These are phyloP conservation scores for Baudoinia panamericana DNA, from an alignment of 495 filamentous ascomycete genomes.

Conservation along the genomic window DNA sequence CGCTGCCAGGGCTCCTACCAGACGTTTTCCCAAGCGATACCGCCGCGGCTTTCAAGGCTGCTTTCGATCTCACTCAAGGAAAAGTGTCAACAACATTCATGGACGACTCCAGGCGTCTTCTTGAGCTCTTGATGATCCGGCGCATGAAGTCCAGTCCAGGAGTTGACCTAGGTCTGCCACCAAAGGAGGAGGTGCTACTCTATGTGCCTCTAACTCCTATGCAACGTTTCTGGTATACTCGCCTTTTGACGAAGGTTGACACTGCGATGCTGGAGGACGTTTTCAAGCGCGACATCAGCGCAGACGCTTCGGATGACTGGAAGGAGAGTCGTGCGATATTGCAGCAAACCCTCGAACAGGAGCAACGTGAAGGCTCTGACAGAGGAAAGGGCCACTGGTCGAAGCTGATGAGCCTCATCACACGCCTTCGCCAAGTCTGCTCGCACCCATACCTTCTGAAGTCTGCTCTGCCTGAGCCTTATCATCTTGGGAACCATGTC, in stretches of 20 bases:
- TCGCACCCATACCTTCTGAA: constrained; percentile 49
- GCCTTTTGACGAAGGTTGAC: constrained; percentile 44
- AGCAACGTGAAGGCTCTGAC: constrained; percentile 17
- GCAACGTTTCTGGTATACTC: constrained; percentile 49
- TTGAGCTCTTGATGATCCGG: constrained; percentile 51
- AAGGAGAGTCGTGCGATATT: constrained; percentile 36
- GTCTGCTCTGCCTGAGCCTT: constrained; percentile 39
- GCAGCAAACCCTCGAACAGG: constrained; percentile 33
- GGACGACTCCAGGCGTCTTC: constrained; percentile 38
- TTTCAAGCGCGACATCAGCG: constrained; percentile 31
- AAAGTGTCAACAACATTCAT: constrained; percentile 42
- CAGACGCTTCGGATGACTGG: constrained; percentile 29
- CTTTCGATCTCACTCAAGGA: constrained; percentile 46
- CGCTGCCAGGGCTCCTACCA: constrained; percentile 49
- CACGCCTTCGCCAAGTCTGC: constrained; percentile 54
- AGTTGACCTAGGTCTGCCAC: constrained; percentile 45
- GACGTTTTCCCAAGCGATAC: constrained; percentile 47
- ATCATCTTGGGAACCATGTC: constrained; percentile 39
- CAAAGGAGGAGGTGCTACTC: constrained; percentile 46
- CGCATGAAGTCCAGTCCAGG: constrained; percentile 48
- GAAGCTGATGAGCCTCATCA: constrained; percentile 49
- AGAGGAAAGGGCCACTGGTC: constrained; percentile 32
- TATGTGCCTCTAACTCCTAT: constrained; percentile 49
- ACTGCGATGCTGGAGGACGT: constrained; percentile 41
- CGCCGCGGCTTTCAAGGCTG: constrained; percentile 38